phyloP scores from a whole-genome alignment of 1,284 basidiomycete species.

The Ganoderma multipileum region DNA sequence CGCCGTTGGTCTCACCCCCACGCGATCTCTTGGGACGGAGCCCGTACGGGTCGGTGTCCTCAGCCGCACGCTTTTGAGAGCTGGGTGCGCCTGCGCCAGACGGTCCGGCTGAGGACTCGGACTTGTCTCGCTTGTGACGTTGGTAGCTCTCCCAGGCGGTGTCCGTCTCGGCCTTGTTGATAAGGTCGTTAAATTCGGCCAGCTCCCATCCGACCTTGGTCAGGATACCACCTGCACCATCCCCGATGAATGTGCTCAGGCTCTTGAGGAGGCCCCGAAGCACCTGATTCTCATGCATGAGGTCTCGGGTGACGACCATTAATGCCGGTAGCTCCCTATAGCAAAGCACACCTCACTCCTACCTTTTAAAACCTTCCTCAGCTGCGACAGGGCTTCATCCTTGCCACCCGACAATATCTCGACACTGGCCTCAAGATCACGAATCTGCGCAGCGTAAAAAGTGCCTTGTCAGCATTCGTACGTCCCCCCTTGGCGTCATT shows the following conservation, averaged over 20 bases:
- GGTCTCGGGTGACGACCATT: constrained; percentile 52
- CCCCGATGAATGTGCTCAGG: constrained; percentile 83
- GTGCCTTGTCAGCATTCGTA: constrained; percentile 15
- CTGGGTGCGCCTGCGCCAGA: constrained; percentile 17
- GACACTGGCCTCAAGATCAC: constrained; percentile 90
- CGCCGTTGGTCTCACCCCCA: constrained; percentile 48
- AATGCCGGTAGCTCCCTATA: constrained; percentile 13
- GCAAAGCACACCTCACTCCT: constrained; percentile 27
- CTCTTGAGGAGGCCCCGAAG: constrained; percentile 80
- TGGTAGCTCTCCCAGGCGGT: constrained; percentile 91
- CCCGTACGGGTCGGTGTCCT: constrained; percentile 52
- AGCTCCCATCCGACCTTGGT: constrained; percentile 82
- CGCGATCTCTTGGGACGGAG: constrained; percentile 60
- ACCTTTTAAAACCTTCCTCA: constrained; percentile 85
- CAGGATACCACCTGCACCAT: constrained; percentile 80
- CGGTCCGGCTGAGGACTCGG: constrained; percentile 27
- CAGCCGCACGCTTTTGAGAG: constrained; percentile 48
- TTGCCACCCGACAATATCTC: constrained; percentile 90
- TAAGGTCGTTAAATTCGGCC: constrained; percentile 78
- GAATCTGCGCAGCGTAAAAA: constrained; percentile 62
- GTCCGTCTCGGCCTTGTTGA: constrained; percentile 88
- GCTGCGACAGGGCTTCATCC: constrained; percentile 84
- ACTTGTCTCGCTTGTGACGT: constrained; percentile 56
- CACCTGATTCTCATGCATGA: constrained; percentile 89
- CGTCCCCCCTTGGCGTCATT: neutral